Evolutionary conservation across 768 basidiomycete species (phyloP).

Genomic region (Strobilomyces dryophilus): DNA sequence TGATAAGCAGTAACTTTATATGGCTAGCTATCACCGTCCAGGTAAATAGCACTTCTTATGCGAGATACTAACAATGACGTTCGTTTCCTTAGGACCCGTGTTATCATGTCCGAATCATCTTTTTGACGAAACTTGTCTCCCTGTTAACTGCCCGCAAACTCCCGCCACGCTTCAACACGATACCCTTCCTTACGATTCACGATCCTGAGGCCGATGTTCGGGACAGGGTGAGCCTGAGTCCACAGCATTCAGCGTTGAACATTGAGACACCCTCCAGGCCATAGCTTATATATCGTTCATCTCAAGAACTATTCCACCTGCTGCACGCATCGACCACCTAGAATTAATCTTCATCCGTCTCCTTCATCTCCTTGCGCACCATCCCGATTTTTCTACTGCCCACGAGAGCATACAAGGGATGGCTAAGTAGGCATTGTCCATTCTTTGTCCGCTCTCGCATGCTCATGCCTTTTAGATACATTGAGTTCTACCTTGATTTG

Average conservation of each 20-base stretch:
- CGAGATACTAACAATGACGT: not conserved
- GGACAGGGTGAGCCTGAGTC: constrained; percentile 43
- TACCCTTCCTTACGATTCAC: constrained; percentile 85
- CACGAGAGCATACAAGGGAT: constrained; percentile 72
- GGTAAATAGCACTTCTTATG: constrained; percentile 40
- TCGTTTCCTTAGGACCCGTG: constrained; percentile 64
- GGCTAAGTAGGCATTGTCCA: constrained; percentile 60
- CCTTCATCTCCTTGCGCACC: constrained; percentile 85
- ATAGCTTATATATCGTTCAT: constrained; percentile 50
- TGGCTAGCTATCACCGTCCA: constrained; percentile 71
- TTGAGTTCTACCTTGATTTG: constrained; percentile 82
- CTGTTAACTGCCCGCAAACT: constrained; percentile 64
- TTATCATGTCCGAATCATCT: constrained; percentile 77
- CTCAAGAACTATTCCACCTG: constrained; percentile 47
- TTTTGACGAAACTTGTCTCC: constrained; percentile 69
- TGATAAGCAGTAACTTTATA: constrained; percentile 60
- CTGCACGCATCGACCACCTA: constrained; percentile 57
- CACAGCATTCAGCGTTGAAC: not conserved
- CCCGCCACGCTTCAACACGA: constrained; percentile 68
- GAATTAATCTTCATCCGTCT: constrained; percentile 85
- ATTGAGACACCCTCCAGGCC: constrained; percentile 38
- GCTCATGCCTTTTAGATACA: constrained; percentile 53
- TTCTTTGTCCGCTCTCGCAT: not conserved
- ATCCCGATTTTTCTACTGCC: constrained; percentile 80
- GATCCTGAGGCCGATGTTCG: constrained; percentile 88